Conservation (phyloP, 2,329 filamentous ascomycete genomes). For the Aureobasidium zeae region DNA sequence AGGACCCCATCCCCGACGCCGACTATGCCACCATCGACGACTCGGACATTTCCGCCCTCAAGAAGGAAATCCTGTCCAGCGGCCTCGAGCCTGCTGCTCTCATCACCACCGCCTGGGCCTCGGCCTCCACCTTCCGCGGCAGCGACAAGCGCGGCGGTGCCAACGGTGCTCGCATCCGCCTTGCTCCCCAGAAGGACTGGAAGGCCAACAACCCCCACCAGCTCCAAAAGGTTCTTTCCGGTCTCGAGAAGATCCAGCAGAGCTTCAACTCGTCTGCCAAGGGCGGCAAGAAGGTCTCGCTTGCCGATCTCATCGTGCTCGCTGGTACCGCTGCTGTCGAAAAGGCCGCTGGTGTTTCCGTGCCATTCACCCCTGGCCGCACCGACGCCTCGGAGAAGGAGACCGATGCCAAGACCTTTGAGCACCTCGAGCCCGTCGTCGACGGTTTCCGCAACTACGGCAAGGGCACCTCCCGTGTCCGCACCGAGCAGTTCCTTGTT, state of each 20-base stretch:
- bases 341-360: slow-evolving; percentile 55
- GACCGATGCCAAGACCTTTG: slow-evolving; percentile 57
- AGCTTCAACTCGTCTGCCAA: slow-evolving; percentile 49
- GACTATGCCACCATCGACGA: slow-evolving; percentile 51
- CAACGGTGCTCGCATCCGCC: slow-evolving; percentile 69
- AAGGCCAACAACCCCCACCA: slow-evolving; percentile 63
- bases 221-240: slow-evolving; percentile 51
- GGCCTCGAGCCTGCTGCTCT: slow-evolving; percentile 53
- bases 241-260: slow-evolving; percentile 56
- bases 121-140: slow-evolving; percentile 63
- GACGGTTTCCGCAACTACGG: slow-evolving; percentile 78
- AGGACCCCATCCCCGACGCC: slow-evolving; percentile 58
- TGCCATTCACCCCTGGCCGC: slow-evolving; percentile 66
- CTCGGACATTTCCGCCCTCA: slow-evolving; percentile 55
- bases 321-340: slow-evolving; percentile 63
- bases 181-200: slow-evolving; percentile 64
- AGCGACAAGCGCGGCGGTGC: slow-evolving; percentile 75
- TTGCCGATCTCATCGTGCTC: slow-evolving; percentile 72
- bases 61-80: slow-evolving; percentile 57
- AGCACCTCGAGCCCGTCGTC: slow-evolving; percentile 56
- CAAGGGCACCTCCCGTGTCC: slow-evolving; percentile 49
- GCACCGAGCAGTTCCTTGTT: slow-evolving; percentile 60
- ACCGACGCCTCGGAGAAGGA: slow-evolving; percentile 62
- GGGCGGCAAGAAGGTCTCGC: slow-evolving; percentile 60
- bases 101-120: slow-evolving; percentile 58